Evolutionary conservation across 352 stramenopile species (phyloP).

Genomic region (Phytophthora kernoviae): DNA sequence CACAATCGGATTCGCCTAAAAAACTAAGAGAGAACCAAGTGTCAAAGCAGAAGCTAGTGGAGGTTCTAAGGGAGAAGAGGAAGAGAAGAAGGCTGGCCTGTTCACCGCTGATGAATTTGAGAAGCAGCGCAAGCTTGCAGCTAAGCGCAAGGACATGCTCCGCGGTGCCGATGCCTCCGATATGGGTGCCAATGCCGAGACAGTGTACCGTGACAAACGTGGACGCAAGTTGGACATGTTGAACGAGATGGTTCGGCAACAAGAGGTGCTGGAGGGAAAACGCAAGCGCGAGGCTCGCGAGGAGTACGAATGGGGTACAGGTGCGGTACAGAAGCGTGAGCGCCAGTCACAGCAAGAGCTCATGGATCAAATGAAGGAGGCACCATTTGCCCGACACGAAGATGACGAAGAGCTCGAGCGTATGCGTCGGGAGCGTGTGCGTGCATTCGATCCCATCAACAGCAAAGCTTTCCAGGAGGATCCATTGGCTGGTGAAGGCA

Average conservation of each 20-base stretch:
- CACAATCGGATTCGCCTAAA: background rate
- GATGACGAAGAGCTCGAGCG: conserved; percentile 77
- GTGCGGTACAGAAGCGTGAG: conserved; percentile 81
- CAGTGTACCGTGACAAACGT: conserved; percentile 85
- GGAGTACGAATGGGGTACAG: conserved; percentile 86
- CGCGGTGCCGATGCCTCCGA: conserved; percentile 51
- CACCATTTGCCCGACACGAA: conserved; percentile 67
- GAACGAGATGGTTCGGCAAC: conserved; percentile 82
- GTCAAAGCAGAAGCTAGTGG: background rate
- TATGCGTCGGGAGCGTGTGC: conserved; percentile 57
- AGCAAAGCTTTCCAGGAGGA: conserved; percentile 80
- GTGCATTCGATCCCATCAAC: conserved; percentile 80
- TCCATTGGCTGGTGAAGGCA: conserved; percentile 31
- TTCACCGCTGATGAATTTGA: conserved; percentile 79
- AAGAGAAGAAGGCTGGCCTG: conserved; percentile 55
- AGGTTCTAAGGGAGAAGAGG: background rate
- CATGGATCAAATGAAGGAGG: conserved; percentile 67
- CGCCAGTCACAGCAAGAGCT: conserved; percentile 58
- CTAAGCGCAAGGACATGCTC: conserved; percentile 59
- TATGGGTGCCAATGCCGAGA: conserved; percentile 81
- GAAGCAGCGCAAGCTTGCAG: conserved; percentile 53
- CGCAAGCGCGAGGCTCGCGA: conserved; percentile 75
- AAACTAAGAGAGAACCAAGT: conserved; percentile 9
- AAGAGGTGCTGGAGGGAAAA: conserved; percentile 81
- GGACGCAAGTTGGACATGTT: conserved; percentile 87